Evolutionary conservation across 2,329 filamentous ascomycete species (phyloP), one percentile per base, ranked within the genome.

Genomic region (Gremmenia infestans): DNA sequence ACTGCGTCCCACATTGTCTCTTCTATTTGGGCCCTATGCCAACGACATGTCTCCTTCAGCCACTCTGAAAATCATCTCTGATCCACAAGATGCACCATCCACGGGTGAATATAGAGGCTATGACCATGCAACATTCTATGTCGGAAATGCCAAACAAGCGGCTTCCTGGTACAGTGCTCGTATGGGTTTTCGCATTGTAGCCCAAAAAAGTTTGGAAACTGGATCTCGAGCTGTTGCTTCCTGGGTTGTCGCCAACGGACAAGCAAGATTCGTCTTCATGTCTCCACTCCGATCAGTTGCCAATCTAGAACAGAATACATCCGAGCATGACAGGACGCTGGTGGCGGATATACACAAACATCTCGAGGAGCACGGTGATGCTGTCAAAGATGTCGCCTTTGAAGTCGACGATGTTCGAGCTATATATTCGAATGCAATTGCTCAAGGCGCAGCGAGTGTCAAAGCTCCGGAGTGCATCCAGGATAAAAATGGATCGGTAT

Each of bases 61-160:
- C 17, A 15, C 37, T 5, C 8, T 40, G 14, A 12, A 40, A 15
- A n/a, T 40, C 14, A 17, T 1, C 14, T 5, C 37, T 40, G 12
- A 40, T 17, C 14, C 2, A 12, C 37, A 40, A 40, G 17, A 5
- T 17, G n/a, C 37, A 17, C 14, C 37, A 11, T 40, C 17, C 4
- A 40, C 37, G 17, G 37, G 37, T n/a, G 17, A 40, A 40, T 40
- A 40, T 40, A 40, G 37, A 40, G 91, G 90, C 69, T 97, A 96
- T 72, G 90, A 96, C 74, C 89, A 96, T 73, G 83, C 96, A 54
- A 92, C 91, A 64, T 97, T 92, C 92, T 96, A 91, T 77, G 92
- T 97, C 32, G 91, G 92, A 70, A 97, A 97, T 71, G 92, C 93
- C 66, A 97, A 97, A 76, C 92, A 97, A 77, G 90, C 91, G 2